Evolutionary conservation across 2,329 filamentous ascomycete species (phyloP).

Genomic region (Clonostachys rosea): DNA sequence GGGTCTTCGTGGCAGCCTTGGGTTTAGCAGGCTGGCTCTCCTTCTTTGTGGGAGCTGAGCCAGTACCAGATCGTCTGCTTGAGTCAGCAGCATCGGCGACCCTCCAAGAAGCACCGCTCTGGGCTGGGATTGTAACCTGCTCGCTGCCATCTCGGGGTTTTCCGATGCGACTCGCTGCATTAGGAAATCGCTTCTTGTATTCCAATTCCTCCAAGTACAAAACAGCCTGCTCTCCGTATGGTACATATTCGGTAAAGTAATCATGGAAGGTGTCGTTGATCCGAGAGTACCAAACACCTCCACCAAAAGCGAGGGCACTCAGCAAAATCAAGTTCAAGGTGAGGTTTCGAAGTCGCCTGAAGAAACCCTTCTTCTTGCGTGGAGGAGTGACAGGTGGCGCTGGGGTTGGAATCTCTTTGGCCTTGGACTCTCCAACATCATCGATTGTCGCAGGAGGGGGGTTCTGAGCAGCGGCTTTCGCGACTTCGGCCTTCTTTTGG

Average conservation of each 20-base stretch:
- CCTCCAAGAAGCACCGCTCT: constrained; percentile 81
- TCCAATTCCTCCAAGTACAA: constrained; percentile 94
- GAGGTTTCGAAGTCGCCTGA: constrained; percentile 71
- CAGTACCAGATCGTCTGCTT: constrained; percentile 58
- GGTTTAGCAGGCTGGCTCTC: constrained; percentile 10
- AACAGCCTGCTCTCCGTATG: constrained; percentile 90
- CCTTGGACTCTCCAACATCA: constrained; percentile 11
- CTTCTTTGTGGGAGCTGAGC: constrained; percentile 27
- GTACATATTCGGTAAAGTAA: constrained; percentile 96
- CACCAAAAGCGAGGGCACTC: constrained; percentile 73
- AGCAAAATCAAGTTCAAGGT: constrained; percentile 74
- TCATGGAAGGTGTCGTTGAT: constrained; percentile 98
- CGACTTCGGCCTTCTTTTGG: constrained; percentile 1
- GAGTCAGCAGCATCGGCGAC: constrained; percentile 58
- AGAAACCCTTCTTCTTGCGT: constrained; percentile 58
- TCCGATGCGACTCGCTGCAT: constrained; percentile 37
- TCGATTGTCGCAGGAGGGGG: constrained; percentile 8
- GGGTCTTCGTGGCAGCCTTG: constrained; percentile 14
- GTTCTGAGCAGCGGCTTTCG: constrained; percentile 2
- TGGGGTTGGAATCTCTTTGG: constrained; percentile 15
- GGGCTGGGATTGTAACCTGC: constrained; percentile 77
- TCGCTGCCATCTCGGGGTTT: constrained; percentile 52
- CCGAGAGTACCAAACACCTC: constrained; percentile 88
- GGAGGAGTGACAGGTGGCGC: constrained; percentile 28
- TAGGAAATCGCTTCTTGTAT: constrained; percentile 79